Conservation (phyloP, 257 asterid genomes). For the Linderniella brevidens region DNA sequence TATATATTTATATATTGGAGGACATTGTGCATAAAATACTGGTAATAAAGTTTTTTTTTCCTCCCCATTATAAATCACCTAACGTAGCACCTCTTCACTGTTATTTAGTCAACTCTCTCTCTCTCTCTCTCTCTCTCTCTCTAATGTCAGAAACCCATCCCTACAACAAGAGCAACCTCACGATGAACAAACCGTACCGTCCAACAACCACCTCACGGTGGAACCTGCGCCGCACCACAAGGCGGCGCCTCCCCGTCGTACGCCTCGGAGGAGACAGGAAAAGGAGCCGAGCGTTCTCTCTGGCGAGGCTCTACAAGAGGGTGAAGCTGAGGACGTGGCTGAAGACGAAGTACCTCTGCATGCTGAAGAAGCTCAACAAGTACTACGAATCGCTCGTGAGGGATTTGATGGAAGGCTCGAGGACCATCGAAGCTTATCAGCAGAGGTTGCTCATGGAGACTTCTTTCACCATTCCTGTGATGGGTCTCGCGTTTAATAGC, state of each 20-base stretch:
- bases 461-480: constrained; percentile 57
- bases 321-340: constrained; percentile 29
- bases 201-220: constrained; percentile 20
- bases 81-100: background rate
- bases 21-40: too few relatives aligned
- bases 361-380: constrained; percentile 35
- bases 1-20: too few relatives aligned
- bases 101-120: background rate
- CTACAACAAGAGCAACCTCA: too few relatives aligned
- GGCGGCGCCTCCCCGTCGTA: constrained; percentile 29
- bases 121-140: background rate
- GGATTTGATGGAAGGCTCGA: constrained; percentile 30
- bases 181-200: background rate
- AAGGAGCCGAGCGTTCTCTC: constrained; percentile 25
- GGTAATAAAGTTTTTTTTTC: too few relatives aligned
- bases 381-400: constrained; percentile 19
- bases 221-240: constrained; percentile 20
- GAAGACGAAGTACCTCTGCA: constrained; percentile 19
- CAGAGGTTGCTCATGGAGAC: constrained; percentile 49
- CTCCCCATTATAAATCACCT: too few relatives aligned
- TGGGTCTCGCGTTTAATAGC: constrained; percentile 38
- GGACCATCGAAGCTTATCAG: constrained; percentile 33
- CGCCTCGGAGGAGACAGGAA: constrained; percentile 40
- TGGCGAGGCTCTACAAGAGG: constrained; percentile 27
- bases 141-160: constrained; percentile 10